Conservation (phyloP, 31 red algal genomes). For the Pterothamnion heteromorphum region DNA sequence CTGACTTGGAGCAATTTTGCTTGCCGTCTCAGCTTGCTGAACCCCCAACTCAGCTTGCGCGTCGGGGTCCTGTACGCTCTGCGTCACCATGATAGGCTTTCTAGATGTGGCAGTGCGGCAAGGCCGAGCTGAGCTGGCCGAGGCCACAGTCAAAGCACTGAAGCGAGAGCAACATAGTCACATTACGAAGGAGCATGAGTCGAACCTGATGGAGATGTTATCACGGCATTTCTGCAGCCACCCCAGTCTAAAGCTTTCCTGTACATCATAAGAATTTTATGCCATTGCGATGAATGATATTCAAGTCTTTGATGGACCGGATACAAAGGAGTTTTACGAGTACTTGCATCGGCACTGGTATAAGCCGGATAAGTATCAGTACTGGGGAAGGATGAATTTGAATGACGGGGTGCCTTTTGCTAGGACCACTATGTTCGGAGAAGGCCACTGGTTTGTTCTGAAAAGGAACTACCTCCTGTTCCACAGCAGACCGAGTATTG, state of each 20-base stretch:
- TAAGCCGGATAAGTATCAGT: background rate
- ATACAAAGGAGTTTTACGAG: too few species aligned
- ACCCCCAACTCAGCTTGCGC: background rate
- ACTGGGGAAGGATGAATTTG: background rate
- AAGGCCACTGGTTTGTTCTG: slow-evolving; percentile 27
- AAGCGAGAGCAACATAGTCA: too few species aligned
- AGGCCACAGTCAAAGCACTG: too few species aligned
- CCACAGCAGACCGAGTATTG: background rate
- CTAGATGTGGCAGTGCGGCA: background rate
- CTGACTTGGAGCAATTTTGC: background rate
- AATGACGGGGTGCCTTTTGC: background rate
- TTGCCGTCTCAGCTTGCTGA: background rate
- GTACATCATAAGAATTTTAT: too few species aligned
- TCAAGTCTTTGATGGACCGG: too few species aligned
- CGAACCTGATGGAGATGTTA: too few species aligned
- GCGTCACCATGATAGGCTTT: background rate
- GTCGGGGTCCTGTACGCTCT: background rate
- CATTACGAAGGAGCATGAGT: too few species aligned
- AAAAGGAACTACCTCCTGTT: background rate
- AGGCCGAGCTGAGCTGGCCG: background rate
- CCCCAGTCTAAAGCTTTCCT: too few species aligned
- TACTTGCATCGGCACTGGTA: background rate
- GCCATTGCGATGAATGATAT: too few species aligned
- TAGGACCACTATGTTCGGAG: background rate
- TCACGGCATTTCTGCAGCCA: too few species aligned